These are phyloP conservation scores for Ganoderma boninense DNA, from an alignment of 1,284 basidiomycete genomes.

Conservation along the genomic window DNA sequence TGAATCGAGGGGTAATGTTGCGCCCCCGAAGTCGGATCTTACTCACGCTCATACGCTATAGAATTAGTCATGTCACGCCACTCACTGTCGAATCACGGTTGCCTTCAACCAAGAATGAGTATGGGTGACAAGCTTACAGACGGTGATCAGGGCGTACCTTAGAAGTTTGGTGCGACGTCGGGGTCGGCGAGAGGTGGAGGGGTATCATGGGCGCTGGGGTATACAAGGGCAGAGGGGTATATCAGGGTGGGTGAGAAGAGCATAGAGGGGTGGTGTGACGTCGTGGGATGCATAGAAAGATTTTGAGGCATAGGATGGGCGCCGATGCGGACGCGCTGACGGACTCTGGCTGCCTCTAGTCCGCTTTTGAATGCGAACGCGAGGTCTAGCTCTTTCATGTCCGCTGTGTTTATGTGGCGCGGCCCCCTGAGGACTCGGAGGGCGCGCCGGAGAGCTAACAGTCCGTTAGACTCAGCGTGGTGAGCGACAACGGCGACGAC, in stretches of 20 bases:
- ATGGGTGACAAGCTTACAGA: background rate
- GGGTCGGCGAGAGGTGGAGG: background rate
- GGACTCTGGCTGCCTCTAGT: background rate
- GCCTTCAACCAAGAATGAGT: background rate
- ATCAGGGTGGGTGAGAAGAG: background rate
- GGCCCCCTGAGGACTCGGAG: no score
- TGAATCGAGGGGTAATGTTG: conserved; percentile 16
- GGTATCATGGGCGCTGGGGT: no score
- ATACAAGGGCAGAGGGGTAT: background rate
- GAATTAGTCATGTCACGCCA: no score
- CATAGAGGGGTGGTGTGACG: background rate
- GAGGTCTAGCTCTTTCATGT: background rate
- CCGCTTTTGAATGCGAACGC: background rate
- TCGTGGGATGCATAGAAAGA: background rate
- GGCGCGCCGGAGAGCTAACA: background rate
- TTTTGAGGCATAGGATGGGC: background rate
- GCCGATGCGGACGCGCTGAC: background rate
- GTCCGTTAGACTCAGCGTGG: background rate
- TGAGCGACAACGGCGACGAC: background rate
- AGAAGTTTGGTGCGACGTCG: no score
- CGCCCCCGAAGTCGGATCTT: conserved; percentile 13
- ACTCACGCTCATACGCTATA: background rate
- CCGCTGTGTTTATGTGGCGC: background rate
- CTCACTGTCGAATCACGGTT: background rate
- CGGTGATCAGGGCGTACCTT: background rate